These are phyloP conservation scores for Nyctanthes arbortristis DNA, from an alignment of 257 asterid species.

Conservation along the genomic window DNA sequence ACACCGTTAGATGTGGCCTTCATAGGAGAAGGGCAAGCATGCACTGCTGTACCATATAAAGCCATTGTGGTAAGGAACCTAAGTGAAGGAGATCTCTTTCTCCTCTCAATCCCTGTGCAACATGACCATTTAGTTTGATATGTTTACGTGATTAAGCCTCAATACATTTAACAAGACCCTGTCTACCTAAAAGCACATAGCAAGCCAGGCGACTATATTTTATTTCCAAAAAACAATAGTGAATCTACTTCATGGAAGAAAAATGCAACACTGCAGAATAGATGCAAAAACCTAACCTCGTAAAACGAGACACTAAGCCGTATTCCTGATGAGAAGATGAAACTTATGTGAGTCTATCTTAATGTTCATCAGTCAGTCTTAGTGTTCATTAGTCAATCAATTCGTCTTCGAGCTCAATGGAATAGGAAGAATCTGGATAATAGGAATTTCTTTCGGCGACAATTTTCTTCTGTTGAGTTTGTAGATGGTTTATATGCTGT, in stretches of 20 bases:
- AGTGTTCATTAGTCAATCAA: too few species aligned
- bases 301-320: not conserved
- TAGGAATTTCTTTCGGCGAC: too few species aligned
- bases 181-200: not conserved
- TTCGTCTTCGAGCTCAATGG: too few species aligned
- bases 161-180: too few species aligned
- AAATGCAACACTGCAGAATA: not conserved
- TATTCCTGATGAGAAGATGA: not conserved
- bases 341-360: not conserved
- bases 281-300: not conserved
- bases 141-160: too few species aligned
- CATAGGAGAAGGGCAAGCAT: slow-evolving; percentile 42
- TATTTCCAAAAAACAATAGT: not conserved
- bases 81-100: too few species aligned
- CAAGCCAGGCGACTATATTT: not conserved
- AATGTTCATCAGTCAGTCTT: too few species aligned
- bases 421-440: too few species aligned
- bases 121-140: too few species aligned
- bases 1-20: slow-evolving; percentile 50
- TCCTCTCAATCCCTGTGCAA: too few species aligned
- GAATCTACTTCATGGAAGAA: not conserved
- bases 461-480: too few species aligned
- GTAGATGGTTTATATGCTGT: too few species aligned
- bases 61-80: slow-evolving; percentile 25
- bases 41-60: slow-evolving; percentile 24